Evolutionary conservation across 1,284 basidiomycete genomes (phyloP).

Genomic region (Chondrostereum purpureum): DNA sequence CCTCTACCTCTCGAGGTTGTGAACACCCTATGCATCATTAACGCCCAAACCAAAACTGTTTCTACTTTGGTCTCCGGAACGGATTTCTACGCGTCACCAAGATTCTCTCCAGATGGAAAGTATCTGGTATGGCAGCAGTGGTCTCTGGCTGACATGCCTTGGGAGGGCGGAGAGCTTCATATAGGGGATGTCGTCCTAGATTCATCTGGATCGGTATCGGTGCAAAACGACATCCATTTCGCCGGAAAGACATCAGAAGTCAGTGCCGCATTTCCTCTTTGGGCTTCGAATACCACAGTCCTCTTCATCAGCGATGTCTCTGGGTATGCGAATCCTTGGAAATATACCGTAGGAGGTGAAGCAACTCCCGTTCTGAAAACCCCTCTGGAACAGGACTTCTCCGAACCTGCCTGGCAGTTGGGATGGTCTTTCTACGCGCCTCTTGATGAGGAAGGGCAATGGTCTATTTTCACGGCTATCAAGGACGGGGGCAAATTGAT

Average conservation of each 20-base stretch:
- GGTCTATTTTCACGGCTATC: slow-evolving; percentile 39
- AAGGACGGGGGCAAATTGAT: slow-evolving; percentile 43
- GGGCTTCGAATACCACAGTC: slow-evolving; percentile 50
- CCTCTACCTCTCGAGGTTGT: slow-evolving; percentile 47
- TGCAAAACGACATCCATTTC: slow-evolving; percentile 31
- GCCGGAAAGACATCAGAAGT: slow-evolving; percentile 42
- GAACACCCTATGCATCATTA: slow-evolving; percentile 51
- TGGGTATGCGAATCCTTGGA: slow-evolving; percentile 67
- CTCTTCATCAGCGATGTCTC: slow-evolving; percentile 67
- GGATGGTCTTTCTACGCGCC: slow-evolving; percentile 45
- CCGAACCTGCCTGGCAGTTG: slow-evolving; percentile 51
- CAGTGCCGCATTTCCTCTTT: slow-evolving; percentile 49
- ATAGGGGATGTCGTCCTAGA: slow-evolving; percentile 36
- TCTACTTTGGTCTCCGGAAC: slow-evolving; percentile 41
- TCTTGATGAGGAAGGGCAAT: slow-evolving; percentile 33
- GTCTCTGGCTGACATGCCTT: slow-evolving; percentile 79
- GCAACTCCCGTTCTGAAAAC: slow-evolving; percentile 36
- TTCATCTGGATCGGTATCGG: slow-evolving; percentile 20
- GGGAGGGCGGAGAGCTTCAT: slow-evolving; percentile 62
- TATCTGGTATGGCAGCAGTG: slow-evolving; percentile 67
- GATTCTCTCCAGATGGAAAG: slow-evolving; percentile 64
- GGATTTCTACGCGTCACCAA: slow-evolving; percentile 60
- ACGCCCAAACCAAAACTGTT: slow-evolving; percentile 34
- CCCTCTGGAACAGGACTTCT: slow-evolving; percentile 51
- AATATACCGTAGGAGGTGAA: slow-evolving; percentile 31